A percentile compares a stretch with the other conserved stretches of the same genome.
Evolutionary conservation across 768 basidiomycete genomes (phyloP).

Genomic region (Lactifluus pinguis): DNA sequence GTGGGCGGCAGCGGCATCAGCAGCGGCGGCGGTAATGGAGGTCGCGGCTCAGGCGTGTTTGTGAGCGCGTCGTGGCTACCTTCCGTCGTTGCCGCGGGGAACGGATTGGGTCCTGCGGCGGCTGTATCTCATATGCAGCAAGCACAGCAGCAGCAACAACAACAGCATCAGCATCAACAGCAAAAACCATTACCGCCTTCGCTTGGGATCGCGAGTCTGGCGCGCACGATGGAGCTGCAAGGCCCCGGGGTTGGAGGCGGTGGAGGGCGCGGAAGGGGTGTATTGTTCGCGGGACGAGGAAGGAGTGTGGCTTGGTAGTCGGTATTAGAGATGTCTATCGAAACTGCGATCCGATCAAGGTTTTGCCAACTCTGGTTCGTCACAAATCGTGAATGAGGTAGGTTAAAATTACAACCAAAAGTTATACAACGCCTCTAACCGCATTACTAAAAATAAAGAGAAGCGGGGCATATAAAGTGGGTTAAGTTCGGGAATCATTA

Average conservation of each 20-base stretch:
- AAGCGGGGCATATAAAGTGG: background rate
- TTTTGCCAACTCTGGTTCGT: background rate
- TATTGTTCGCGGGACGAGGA: conserved; percentile 16
- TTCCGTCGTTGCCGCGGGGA: background rate
- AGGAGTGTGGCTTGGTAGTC: conserved; percentile 14
- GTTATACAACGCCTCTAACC: background rate
- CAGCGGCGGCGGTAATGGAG: background rate
- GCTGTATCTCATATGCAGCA: conserved; percentile 17
- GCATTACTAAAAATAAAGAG: conserved; percentile 1
- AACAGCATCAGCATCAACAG: conserved; percentile 4
- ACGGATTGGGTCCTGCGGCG: background rate
- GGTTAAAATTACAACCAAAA: background rate
- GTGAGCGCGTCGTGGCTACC: conserved; percentile 15
- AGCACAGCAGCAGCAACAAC: conserved; percentile 10
- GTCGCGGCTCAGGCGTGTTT: conserved; percentile 6
- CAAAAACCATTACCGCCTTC: conserved; percentile 29
- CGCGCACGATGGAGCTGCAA: conserved; percentile 13
- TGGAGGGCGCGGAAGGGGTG: conserved; percentile 11
- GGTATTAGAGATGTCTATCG: background rate
- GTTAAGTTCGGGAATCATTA: conserved; percentile 3
- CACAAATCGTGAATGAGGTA: background rate
- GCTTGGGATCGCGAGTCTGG: conserved; percentile 6
- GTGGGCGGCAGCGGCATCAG: no score
- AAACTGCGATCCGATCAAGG: background rate
- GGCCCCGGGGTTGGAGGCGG: conserved; percentile 7